These are phyloP conservation scores for Dactylonectria estremocensis DNA, from an alignment of 2,329 filamentous ascomycete species.

Conservation along the genomic window DNA sequence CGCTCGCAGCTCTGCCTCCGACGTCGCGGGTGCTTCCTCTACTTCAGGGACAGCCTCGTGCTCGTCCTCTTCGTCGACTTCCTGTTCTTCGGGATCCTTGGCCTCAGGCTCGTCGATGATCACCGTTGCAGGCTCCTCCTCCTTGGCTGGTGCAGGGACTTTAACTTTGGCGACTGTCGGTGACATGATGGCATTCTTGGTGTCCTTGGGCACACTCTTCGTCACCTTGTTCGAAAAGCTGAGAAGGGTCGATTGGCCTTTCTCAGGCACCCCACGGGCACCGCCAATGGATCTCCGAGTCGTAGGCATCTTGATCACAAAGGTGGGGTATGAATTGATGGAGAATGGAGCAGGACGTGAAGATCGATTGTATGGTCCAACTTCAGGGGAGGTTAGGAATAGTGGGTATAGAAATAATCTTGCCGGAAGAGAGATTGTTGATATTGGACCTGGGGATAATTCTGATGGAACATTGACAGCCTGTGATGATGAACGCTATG, in stretches of 20 bases:
- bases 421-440: conserved; percentile 13
- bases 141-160: conserved; percentile 39
- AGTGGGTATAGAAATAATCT: conserved; percentile 8
- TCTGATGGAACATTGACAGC: conserved; percentile 8
- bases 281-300: conserved; percentile 65
- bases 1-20: conserved; percentile 70
- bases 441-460: conserved; percentile 19
- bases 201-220: conserved; percentile 65
- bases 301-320: conserved; percentile 60
- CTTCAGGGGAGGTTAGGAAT: neutral
- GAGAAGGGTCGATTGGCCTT: conserved; percentile 67
- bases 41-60: conserved; percentile 45
- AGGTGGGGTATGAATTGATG: conserved; percentile 11
- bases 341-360: conserved; percentile 7
- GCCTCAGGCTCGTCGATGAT: conserved; percentile 37
- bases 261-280: conserved; percentile 55
- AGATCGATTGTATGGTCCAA: neutral
- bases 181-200: conserved; percentile 61
- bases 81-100: conserved; percentile 39
- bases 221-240: conserved; percentile 72
- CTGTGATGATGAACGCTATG: conserved; percentile 30
- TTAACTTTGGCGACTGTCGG: conserved; percentile 55
- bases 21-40: conserved; percentile 58
- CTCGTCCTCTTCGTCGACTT: conserved; percentile 45
- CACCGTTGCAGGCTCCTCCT: conserved; percentile 32